Percentiles rank a stretch among this genome's conserved stretches.
Conservation (phyloP, 148 eudicot genomes). For the Camellia granthamiana region DNA sequence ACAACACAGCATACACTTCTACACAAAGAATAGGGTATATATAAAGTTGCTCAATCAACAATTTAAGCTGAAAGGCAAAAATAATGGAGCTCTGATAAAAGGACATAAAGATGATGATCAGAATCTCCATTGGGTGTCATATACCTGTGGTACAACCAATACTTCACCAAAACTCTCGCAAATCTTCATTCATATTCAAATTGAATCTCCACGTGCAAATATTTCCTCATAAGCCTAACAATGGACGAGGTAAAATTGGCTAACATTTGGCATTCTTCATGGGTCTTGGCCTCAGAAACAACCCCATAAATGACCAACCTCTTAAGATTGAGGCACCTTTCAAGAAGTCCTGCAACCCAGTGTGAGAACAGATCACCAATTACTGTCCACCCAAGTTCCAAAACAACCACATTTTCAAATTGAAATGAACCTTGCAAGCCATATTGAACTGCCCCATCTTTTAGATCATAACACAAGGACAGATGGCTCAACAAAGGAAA, state of each 20-base stretch:
- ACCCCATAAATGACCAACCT: constrained; percentile 72
- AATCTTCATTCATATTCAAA: constrained; percentile 58
- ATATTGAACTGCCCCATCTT: constrained; percentile 60
- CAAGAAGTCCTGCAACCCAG: constrained; percentile 65
- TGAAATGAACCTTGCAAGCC: constrained; percentile 53
- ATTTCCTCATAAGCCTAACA: constrained; percentile 73
- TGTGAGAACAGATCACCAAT: constrained; percentile 59
- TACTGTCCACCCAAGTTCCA: constrained; percentile 84
- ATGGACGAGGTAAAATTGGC: constrained; percentile 71
- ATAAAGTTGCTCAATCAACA: constrained; percentile 6
- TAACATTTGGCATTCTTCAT: constrained; percentile 67
- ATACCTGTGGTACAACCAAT: constrained; percentile 12
- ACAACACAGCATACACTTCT: neutral
- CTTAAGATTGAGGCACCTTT: constrained; percentile 72
- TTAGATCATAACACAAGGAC: constrained; percentile 66
- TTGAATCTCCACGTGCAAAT: constrained; percentile 62
- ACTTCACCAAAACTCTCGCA: neutral
- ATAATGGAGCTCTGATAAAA: neutral
- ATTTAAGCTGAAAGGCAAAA: neutral
- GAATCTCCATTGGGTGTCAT: constrained; percentile 7
- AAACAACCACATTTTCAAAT: constrained; percentile 54
- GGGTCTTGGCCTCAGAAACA: constrained; percentile 75
- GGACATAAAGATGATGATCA: constrained; percentile 7
- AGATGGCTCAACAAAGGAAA: constrained; percentile 61
- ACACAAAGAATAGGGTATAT: constrained; percentile 13